A percentile compares a stretch with the other conserved stretches of the same genome.
Evolutionary conservation across 805 yeast genomes (phyloP).

Genomic region (Candida ponderosae): DNA sequence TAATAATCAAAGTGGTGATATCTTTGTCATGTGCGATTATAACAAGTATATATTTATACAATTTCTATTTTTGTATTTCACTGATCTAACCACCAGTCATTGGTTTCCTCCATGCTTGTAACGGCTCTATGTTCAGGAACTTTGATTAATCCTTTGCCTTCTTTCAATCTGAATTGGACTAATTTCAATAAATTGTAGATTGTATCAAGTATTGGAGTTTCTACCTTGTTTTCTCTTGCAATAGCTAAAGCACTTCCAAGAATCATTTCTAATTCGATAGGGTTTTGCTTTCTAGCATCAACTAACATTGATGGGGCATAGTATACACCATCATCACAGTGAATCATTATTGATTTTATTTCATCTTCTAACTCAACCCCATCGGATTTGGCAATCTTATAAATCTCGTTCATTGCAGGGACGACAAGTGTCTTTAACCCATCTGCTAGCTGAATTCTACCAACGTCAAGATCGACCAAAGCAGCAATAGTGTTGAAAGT

Average conservation of each 20-base stretch:
- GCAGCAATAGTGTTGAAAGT: conserved; percentile 57
- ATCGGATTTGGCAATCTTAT: conserved; percentile 60
- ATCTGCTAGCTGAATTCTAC: conserved; percentile 40
- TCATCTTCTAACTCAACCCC: conserved; percentile 47
- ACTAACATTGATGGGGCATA: conserved; percentile 71
- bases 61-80: too few species aligned
- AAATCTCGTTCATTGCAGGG: conserved; percentile 66
- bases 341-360: conserved; percentile 41
- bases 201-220: conserved; percentile 51
- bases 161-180: conserved; percentile 56
- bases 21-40: too few species aligned
- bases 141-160: conserved; percentile 37
- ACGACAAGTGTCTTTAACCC: conserved; percentile 30
- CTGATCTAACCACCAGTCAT: background rate
- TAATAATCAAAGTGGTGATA: too few species aligned
- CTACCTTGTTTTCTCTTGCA: conserved; percentile 38
- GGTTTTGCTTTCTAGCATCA: conserved; percentile 57
- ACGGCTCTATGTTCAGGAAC: conserved; percentile 37
- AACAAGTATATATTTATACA: too few species aligned
- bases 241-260: conserved; percentile 54
- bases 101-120: background rate
- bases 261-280: conserved; percentile 65
- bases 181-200: conserved; percentile 54
- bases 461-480: conserved; percentile 51
- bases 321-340: conserved; percentile 50